Evolutionary conservation across 1,284 basidiomycete species (phyloP).

Genomic region (Papiliotrema flavescens): DNA sequence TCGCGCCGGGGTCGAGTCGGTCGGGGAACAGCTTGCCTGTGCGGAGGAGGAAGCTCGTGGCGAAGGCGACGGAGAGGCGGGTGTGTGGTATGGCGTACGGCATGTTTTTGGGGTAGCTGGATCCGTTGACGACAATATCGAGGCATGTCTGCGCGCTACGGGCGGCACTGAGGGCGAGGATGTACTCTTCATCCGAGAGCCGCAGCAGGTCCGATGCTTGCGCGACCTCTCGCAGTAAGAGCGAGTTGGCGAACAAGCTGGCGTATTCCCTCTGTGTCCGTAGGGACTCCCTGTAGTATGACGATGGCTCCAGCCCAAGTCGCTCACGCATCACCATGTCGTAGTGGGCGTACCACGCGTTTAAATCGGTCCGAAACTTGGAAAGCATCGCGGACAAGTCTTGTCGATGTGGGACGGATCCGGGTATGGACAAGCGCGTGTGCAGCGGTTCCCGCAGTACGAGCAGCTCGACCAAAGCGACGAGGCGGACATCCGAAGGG

Average conservation of each 20-base stretch:
- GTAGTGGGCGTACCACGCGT: no score
- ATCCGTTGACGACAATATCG: background rate
- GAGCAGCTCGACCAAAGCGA: constrained; percentile 64
- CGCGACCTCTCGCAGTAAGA: background rate
- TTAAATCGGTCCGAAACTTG: no score
- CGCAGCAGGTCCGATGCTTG: background rate
- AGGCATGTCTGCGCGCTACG: background rate
- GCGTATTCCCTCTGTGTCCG: constrained; percentile 6
- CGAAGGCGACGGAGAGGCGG: background rate
- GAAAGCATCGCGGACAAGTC: background rate
- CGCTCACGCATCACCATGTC: no score
- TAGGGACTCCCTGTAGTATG: constrained; percentile 7
- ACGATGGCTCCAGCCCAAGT: background rate
- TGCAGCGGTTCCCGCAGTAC: constrained; percentile 5
- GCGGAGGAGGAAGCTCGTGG: background rate
- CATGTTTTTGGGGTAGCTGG: background rate
- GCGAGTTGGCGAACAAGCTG: background rate
- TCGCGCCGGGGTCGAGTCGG: background rate
- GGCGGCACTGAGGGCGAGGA: background rate
- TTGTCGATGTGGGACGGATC: background rate
- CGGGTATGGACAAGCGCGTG: constrained; percentile 3
- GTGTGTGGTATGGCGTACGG: background rate
- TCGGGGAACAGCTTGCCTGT: background rate
- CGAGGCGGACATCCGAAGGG: constrained; percentile 80
- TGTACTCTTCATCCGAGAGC: background rate